Evolutionary conservation across 805 yeast genomes (phyloP).

Genomic region (Candida endomychidarum): DNA sequence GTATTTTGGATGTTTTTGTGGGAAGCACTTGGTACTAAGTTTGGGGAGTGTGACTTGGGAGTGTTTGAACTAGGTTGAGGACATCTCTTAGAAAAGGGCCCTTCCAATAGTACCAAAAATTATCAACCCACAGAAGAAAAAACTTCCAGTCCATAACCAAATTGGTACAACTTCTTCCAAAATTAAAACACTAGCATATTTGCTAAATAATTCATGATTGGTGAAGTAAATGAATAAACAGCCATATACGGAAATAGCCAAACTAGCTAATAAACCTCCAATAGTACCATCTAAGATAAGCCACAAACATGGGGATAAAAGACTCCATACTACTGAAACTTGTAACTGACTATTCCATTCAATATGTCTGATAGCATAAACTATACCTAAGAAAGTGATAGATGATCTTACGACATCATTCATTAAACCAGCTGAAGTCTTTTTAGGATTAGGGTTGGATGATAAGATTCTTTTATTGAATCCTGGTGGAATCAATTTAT

Average conservation of each 20-base stretch:
- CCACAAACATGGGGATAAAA: constrained; percentile 68
- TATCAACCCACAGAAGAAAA: constrained; percentile 63
- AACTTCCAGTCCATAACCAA: constrained; percentile 58
- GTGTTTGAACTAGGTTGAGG: too few species aligned
- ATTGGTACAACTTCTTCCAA: constrained; percentile 38
- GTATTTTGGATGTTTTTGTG: too few species aligned
- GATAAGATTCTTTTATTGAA: constrained; percentile 34
- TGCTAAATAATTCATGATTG: constrained; percentile 19
- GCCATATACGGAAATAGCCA: constrained; percentile 30
- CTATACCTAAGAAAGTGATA: constrained; percentile 67
- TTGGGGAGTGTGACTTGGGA: too few species aligned
- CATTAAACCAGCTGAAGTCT: constrained; percentile 24
- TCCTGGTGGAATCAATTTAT: constrained; percentile 28
- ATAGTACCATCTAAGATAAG: constrained; percentile 58
- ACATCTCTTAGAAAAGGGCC: constrained; percentile 44
- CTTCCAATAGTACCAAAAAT: constrained; percentile 72
- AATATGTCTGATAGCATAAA: constrained; percentile 65
- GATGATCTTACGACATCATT: constrained; percentile 43
- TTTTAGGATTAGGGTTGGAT: constrained; percentile 31
- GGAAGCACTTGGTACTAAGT: too few species aligned
- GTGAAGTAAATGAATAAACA: constrained; percentile 31
- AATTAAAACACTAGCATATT: constrained; percentile 8
- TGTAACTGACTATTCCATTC: constrained; percentile 70
- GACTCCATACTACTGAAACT: constrained; percentile 61
- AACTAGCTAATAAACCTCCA: constrained; percentile 48